Evolutionary conservation across 1,284 basidiomycete genomes (phyloP), one percentile per base, ranked within the genome.

Genomic region (Ganoderma lingzhi): DNA sequence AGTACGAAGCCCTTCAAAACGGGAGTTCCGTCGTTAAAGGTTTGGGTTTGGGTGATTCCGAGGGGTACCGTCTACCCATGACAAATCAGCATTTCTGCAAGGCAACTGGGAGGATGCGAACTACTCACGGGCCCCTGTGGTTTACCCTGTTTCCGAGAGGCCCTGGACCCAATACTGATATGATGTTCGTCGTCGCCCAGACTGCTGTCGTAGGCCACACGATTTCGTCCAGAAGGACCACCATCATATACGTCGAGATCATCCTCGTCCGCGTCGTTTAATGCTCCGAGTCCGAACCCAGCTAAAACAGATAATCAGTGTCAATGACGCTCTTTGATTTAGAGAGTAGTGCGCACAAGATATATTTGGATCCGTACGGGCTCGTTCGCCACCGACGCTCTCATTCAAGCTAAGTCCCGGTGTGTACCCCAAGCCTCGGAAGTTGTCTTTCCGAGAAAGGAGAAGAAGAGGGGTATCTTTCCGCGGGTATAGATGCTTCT

Each of bases 201-300:
- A n/a, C 78, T 79, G 41, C 83, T 80, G 75, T 96, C 94, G 77
- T 93, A 96, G 0, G 93, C 94, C 65, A 90, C 85, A 39, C 86
- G 84, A 71, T 82, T 87, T 71, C 83, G 83, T n/a, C 82, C 80
- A 6, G 45, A 79, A 71, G 48, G 74, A 53, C 55, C 80, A 67
- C 58, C 73, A 63, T 94, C 92, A 76, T 97, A 97, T 0, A 96
- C 86, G 75, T 96, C 95, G 35, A 96, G 74, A 75, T 97, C 95
- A 76, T 97, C 96, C 65, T 97, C 95, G 59, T 96, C 95, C 0
- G 92, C 93, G 66, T 95, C 93, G 76, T 96, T 96, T 55, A 94
- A 80, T 1, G 92, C 94, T n/a, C 94, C 94, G 5, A 96, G 83
- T 35, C 95, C 95, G 76, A 96, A 96, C 0, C 93, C 93, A 76